Evolutionary conservation across 306 rosid genomes (phyloP).

Genomic region (Betula pendula): DNA sequence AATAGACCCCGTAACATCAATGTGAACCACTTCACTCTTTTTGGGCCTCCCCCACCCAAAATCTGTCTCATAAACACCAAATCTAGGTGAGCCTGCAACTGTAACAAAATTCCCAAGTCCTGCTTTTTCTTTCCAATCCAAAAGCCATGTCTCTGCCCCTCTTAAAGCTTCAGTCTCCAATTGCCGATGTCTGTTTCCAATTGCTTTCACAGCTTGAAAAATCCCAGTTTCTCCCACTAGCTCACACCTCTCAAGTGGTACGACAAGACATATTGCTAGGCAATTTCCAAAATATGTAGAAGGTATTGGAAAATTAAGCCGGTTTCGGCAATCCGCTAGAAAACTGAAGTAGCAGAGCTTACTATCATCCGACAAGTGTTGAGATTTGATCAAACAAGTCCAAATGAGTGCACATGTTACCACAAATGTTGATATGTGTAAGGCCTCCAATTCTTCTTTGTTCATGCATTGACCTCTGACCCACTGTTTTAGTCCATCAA

Average conservation of each 20-base stretch:
- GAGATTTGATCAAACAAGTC: slow-evolving; percentile 24
- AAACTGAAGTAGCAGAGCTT: slow-evolving; percentile 14
- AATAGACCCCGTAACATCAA: background rate
- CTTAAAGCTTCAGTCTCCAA: slow-evolving; percentile 1
- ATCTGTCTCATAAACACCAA: slow-evolving; percentile 24
- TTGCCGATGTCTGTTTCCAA: slow-evolving; percentile 12
- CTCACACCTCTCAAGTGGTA: background rate
- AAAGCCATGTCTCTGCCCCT: slow-evolving; percentile 25
- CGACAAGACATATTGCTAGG: background rate
- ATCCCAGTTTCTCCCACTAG: slow-evolving; percentile 31
- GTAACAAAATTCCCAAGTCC: background rate
- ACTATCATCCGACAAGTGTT: background rate
- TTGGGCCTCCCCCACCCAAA: slow-evolving; percentile 30
- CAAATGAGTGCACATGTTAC: slow-evolving; percentile 37
- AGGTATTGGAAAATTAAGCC: slow-evolving; percentile 4
- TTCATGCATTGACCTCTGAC: background rate
- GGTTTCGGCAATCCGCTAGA: slow-evolving; percentile 46
- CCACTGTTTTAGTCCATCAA: slow-evolving; percentile 26
- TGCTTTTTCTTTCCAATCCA: background rate
- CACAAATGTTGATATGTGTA: slow-evolving; percentile 35
- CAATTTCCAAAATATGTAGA: slow-evolving; percentile 34
- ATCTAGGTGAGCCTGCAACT: slow-evolving; percentile 27
- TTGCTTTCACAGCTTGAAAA: background rate
- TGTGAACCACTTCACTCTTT: slow-evolving; percentile 29
- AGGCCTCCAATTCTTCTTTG: background rate